Base-by-base conservation (phyloP, 495 filamentous ascomycete genomes). In the Staphylotrichum tortipilum region DNA sequence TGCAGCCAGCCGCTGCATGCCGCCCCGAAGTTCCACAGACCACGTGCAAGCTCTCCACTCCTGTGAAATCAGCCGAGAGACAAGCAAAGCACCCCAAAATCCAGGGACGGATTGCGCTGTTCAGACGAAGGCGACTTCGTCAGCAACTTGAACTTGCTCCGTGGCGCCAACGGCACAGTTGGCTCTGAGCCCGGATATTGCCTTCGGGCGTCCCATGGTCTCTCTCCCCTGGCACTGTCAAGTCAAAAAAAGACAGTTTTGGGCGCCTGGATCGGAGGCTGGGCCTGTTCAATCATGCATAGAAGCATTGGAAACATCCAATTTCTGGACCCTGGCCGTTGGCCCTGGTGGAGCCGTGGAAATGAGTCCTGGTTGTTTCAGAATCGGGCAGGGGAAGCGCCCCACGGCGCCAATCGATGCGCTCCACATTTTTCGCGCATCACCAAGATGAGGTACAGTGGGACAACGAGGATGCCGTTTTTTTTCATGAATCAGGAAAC, bases 21-120 rank as follows among this genome's bases (percentile, higher is more conserved):
- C 34, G 22, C 22, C 29, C 41, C 18, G 24, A 22, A 49, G 47
- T 42, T 34, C 37, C 47, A 49, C 47, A 49, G 31, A 37, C 47
- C 47, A 49, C 47, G 37, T 42, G 47, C 30, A 35, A 35, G 19
- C 43, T 17, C 43, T 30, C 23, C 12, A 7, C 2, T 28, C 6
- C 14, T 22, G 18, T 44, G 26, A 22, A 44, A 44, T 44, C 41
- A 31, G 7, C 28, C 28, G 41, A 17, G n/a, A 21, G 11, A 33
- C 12, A 42, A 28, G 23, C 5, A 15, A n/a, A n/a, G n/a, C n/a
- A n/a, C n/a, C 30, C 10, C 8, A 33, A 33, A 3, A 33, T 7
- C n/a, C 30, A 33, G 3, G 30, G 30, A 33, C n/a, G 30, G 30
- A n/a, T n/a, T n/a, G n/a, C n/a, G n/a, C n/a, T n/a, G n/a, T n/a